Conservation (phyloP, 106 monocot genomes). For the Platanthera zijinensis region DNA sequence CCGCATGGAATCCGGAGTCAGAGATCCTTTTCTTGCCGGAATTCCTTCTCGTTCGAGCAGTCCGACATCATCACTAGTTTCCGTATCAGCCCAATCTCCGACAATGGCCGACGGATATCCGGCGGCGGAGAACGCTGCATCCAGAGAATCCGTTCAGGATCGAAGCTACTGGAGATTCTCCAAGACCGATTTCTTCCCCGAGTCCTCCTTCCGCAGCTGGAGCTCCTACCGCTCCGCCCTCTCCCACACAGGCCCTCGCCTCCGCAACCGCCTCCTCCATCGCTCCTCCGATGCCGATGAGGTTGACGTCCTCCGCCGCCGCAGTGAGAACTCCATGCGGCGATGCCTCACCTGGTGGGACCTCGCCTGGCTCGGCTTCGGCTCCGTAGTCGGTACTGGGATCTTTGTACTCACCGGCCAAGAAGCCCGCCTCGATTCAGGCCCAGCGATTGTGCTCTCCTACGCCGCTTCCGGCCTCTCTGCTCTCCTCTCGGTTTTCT, state of each 20-base stretch:
- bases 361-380: conserved; percentile 51
- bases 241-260: conserved; percentile 15
- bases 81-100: neutral
- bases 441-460: conserved; percentile 45
- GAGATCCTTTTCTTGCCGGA: neutral
- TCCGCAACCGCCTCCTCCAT: conserved; percentile 20
- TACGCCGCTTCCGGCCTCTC: conserved; percentile 34
- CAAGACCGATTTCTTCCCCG: conserved; percentile 32
- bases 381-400: conserved; percentile 39
- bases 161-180: conserved; percentile 33
- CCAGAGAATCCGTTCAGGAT: neutral
- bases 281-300: conserved; percentile 28
- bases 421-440: conserved; percentile 35
- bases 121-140: neutral
- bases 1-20: conserved; percentile 3
- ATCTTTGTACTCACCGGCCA: conserved; percentile 50
- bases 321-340: conserved; percentile 30
- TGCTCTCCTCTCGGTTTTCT: conserved; percentile 47
- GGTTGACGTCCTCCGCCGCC: conserved; percentile 17
- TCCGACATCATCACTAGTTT: neutral
- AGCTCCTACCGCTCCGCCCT: conserved; percentile 23
- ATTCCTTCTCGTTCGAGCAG: neutral
- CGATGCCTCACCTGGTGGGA: conserved; percentile 50
- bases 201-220: conserved; percentile 36
- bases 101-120: neutral